phyloP scores from a whole-genome alignment of 805 yeast species.

The Cyberlindnera euphorbiae region DNA sequence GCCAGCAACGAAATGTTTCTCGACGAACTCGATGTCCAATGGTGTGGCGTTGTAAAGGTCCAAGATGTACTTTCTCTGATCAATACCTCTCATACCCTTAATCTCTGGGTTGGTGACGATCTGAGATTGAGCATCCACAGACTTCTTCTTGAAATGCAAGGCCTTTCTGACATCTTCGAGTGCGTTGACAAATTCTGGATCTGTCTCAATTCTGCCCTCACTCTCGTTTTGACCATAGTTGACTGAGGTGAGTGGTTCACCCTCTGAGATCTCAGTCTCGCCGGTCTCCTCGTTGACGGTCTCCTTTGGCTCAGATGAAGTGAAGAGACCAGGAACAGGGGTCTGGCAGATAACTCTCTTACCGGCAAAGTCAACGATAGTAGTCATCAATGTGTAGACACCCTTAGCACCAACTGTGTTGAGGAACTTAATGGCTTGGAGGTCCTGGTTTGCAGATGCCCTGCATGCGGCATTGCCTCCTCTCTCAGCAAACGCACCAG shows the following conservation, averaged over 20 bases:
- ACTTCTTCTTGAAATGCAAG: slow-evolving; percentile 73
- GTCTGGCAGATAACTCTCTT: slow-evolving; percentile 87
- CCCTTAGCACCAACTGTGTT: slow-evolving; percentile 61
- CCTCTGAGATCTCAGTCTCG: slow-evolving; percentile 31
- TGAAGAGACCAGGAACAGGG: slow-evolving; percentile 80
- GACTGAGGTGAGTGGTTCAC: slow-evolving; percentile 27
- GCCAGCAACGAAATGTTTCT: slow-evolving; percentile 42
- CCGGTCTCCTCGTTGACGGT: slow-evolving; percentile 38
- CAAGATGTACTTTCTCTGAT: slow-evolving; percentile 76
- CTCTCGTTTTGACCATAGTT: slow-evolving; percentile 71
- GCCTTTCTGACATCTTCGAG: slow-evolving; percentile 63
- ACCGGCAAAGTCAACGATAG: slow-evolving; percentile 89
- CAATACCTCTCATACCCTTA: slow-evolving; percentile 83
- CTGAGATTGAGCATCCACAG: slow-evolving; percentile 39
- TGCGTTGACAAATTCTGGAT: slow-evolving; percentile 47
- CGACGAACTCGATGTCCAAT: slow-evolving; percentile 72
- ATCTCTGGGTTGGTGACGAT: slow-evolving; percentile 70
- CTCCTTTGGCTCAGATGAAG: slow-evolving; percentile 34
- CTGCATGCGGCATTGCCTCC: slow-evolving; percentile 89
- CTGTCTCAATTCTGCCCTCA: slow-evolving; percentile 42
- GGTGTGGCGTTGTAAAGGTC: slow-evolving; percentile 86
- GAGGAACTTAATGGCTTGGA: slow-evolving; percentile 63
- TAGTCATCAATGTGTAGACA: slow-evolving; percentile 68
- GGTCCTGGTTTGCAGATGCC: slow-evolving; percentile 73
- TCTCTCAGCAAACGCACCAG: slow-evolving; percentile 55